These are phyloP conservation scores for Cercospora beticola DNA, from an alignment of 2,329 filamentous ascomycete genomes.

Conservation along the genomic window DNA sequence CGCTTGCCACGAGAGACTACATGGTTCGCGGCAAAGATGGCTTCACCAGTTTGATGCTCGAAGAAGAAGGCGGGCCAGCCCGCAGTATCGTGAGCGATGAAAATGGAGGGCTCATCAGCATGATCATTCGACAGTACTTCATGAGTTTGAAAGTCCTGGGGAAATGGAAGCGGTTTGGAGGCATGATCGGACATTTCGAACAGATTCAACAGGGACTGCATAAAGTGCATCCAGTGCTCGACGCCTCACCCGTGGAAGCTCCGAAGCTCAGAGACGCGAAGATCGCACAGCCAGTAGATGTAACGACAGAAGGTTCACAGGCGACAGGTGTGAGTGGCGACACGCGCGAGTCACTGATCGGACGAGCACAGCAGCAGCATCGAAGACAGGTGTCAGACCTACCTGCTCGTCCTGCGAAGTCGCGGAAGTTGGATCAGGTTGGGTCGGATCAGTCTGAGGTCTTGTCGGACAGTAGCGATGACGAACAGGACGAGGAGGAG, in stretches of 20 bases:
- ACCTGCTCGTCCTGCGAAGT: constrained; percentile 16
- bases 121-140: constrained; percentile 87
- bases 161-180: constrained; percentile 71
- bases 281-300: constrained; percentile 11
- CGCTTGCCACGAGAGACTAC: constrained; percentile 78
- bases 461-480: constrained; percentile 40
- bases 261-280: neutral
- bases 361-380: constrained; percentile 23
- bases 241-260: constrained; percentile 23
- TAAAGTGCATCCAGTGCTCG: constrained; percentile 44
- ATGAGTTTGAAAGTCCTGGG: constrained; percentile 79
- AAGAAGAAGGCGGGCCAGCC: constrained; percentile 71
- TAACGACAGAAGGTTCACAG: constrained; percentile 17
- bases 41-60: constrained; percentile 71
- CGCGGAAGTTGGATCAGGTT: constrained; percentile 11
- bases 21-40: constrained; percentile 81
- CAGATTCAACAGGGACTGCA: constrained; percentile 63
- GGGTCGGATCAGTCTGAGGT: constrained; percentile 2
- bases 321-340: constrained; percentile 13
- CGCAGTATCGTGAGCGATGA: constrained; percentile 82
- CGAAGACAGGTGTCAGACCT: constrained; percentile 14
- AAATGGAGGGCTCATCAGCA: constrained; percentile 81
- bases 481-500: constrained; percentile 40
- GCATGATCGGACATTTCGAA: constrained; percentile 65
- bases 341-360: constrained; percentile 19